Conservation (phyloP, 23 red algal species). For the Gracilaria caudata region DNA sequence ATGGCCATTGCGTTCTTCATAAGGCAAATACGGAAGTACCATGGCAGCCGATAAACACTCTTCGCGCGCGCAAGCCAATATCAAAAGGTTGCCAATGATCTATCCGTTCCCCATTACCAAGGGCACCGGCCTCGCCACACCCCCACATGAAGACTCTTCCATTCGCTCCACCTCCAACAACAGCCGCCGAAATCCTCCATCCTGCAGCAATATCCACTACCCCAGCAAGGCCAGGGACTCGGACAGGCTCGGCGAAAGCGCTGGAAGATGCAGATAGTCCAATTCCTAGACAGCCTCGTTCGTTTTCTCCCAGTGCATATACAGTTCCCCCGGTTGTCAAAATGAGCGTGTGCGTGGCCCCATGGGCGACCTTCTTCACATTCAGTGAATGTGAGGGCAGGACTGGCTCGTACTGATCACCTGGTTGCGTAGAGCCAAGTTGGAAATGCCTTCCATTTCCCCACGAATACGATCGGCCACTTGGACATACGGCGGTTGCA, state of each 20-base stretch:
- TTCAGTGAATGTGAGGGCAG: neutral
- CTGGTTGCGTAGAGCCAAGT: neutral
- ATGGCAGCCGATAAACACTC: conserved; percentile 17
- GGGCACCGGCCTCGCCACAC: conserved; percentile 32
- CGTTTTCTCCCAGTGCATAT: conserved; percentile 44
- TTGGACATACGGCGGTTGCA: conserved; percentile 24
- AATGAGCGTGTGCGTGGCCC: conserved; percentile 42
- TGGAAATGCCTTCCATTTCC: conserved; percentile 48
- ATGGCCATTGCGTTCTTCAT: neutral
- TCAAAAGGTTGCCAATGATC: conserved; percentile 40
- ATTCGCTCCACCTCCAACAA: neutral
- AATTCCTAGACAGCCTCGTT: conserved; percentile 47
- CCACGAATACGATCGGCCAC: conserved; percentile 43
- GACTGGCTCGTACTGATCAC: conserved; percentile 34
- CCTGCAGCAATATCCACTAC: conserved; percentile 43
- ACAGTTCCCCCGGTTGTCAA: conserved; percentile 47
- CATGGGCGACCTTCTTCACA: conserved; percentile 47
- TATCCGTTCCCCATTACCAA: conserved; percentile 19
- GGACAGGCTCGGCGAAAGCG: neutral
- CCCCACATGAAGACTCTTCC: conserved; percentile 43
- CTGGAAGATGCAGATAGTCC: neutral
- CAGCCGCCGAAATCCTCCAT: conserved; percentile 35
- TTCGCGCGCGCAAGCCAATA: conserved; percentile 39
- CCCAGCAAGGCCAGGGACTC: neutral
- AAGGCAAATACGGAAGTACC: conserved; percentile 51